A percentile compares a stretch with the other conserved stretches of the same genome.
phyloP scores from a whole-genome alignment of 768 basidiomycete species.

The Hypholoma sublateritium region DNA sequence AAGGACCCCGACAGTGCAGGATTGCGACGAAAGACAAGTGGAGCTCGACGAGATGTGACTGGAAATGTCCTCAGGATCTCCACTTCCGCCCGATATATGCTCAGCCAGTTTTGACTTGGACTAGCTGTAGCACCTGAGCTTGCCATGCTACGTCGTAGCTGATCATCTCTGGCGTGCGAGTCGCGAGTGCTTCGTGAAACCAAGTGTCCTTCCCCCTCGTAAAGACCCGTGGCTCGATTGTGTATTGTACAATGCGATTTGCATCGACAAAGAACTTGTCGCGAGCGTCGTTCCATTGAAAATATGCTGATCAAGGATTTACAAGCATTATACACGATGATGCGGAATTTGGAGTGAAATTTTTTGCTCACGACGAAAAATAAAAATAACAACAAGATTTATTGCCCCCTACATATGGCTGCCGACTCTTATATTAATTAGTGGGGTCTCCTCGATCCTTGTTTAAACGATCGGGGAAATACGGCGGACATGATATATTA shows the following conservation, averaged over 20 bases:
- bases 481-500: too few relatives aligned
- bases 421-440: too few relatives aligned
- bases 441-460: too few relatives aligned
- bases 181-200: not conserved
- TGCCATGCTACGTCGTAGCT: not conserved
- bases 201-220: not conserved
- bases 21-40: not conserved
- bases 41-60: not conserved
- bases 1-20: not conserved
- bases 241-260: not conserved
- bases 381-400: too few relatives aligned
- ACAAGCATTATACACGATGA: too few relatives aligned
- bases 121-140: not conserved
- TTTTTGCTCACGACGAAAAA: too few relatives aligned
- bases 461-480: too few relatives aligned
- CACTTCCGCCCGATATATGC: not conserved
- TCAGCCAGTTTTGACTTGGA: not conserved
- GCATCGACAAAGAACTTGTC: not conserved
- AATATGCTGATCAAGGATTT: too few relatives aligned
- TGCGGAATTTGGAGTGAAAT: too few relatives aligned
- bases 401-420: too few relatives aligned
- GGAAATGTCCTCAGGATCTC: not conserved
- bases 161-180: not conserved
- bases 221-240: not conserved
- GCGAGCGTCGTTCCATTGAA: not conserved